These are phyloP conservation scores for Atractiella rhizophila DNA, from an alignment of 768 basidiomycete species.

Conservation along the genomic window DNA sequence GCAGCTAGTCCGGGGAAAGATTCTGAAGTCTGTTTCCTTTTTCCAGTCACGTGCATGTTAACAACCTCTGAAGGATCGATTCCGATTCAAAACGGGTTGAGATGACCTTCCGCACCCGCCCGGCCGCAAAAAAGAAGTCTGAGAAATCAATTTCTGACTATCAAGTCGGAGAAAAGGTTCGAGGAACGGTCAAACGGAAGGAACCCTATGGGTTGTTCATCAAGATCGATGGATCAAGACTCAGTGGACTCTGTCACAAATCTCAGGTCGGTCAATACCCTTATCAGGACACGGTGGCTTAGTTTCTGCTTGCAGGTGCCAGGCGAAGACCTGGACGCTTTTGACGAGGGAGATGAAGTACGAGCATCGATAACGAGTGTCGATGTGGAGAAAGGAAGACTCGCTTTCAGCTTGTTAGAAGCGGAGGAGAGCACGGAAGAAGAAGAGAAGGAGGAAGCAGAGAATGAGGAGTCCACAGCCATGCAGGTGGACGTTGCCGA, in stretches of 20 bases:
- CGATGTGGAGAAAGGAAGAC: constrained; percentile 50
- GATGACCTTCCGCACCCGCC: constrained; percentile 43
- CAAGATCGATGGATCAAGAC: constrained; percentile 53
- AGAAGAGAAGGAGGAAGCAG: constrained; percentile 15
- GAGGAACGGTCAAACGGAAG: constrained; percentile 50
- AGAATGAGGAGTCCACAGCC: too few species aligned
- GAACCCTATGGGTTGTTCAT: constrained; percentile 86
- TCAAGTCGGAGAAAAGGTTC: constrained; percentile 51
- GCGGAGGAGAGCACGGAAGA: constrained; percentile 18
- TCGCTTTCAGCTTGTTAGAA: constrained; percentile 45
- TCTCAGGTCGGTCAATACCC: constrained; percentile 36
- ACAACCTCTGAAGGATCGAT: constrained; percentile 35
- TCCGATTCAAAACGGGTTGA: constrained; percentile 52
- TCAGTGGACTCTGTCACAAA: constrained; percentile 81
- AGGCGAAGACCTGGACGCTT: constrained; percentile 57
- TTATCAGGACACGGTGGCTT: too few species aligned
- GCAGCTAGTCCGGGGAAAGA: constrained; percentile 65
- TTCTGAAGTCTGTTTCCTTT: constrained; percentile 37
- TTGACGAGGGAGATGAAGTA: constrained; percentile 60
- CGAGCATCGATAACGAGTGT: constrained; percentile 49
- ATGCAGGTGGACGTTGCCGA: too few species aligned
- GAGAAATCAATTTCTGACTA: constrained; percentile 27
- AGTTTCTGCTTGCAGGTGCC: constrained; percentile 37
- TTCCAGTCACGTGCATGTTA: background rate
- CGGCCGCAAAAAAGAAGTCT: constrained; percentile 13